A percentile compares a stretch with the other conserved stretches of the same genome.
These are phyloP conservation scores for Brassica cretica DNA, from an alignment of 345 rosid species.

Conservation along the genomic window DNA sequence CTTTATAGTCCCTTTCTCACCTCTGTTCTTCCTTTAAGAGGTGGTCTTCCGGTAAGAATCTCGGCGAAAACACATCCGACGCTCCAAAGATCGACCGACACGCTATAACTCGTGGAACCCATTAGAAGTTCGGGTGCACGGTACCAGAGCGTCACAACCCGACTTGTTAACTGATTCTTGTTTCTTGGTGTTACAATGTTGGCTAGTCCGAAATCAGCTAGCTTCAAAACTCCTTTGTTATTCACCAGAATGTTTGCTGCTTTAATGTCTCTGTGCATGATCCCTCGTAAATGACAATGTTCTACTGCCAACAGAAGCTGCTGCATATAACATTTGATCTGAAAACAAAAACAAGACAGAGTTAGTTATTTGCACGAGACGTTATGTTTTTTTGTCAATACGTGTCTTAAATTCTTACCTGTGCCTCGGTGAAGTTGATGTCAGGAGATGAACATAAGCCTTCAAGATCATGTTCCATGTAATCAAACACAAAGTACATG, in stretches of 20 bases:
- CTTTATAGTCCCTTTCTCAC: conserved; percentile 13
- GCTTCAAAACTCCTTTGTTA: conserved; percentile 66
- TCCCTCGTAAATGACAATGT: conserved; percentile 70
- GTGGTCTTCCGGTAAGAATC: conserved; percentile 62
- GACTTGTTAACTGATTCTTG: conserved; percentile 65
- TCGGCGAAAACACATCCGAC: conserved; percentile 78
- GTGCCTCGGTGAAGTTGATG: conserved; percentile 61
- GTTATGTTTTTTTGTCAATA: not conserved
- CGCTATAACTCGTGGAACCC: conserved; percentile 77
- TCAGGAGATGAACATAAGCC: conserved; percentile 64
- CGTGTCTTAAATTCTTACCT: conserved; percentile 41
- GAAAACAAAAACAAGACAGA: not conserved
- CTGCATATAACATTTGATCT: conserved; percentile 82
- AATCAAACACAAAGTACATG: conserved; percentile 74
- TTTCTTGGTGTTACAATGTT: conserved; percentile 55
- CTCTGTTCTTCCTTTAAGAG: conserved; percentile 77
- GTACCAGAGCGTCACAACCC: conserved; percentile 82
- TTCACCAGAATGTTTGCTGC: conserved; percentile 71
- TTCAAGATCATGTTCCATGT: conserved; percentile 83
- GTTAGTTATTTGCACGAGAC: not conserved
- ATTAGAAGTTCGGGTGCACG: conserved; percentile 84
- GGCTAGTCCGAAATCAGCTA: conserved; percentile 81
- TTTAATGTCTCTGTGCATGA: conserved; percentile 78
- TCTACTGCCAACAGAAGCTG: conserved; percentile 68
- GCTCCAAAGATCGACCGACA: conserved; percentile 77